Evolutionary conservation across 2,329 filamentous ascomycete genomes (phyloP), one percentile per base, ranked within the genome.

Genomic region (Fusarium tricinctum): DNA sequence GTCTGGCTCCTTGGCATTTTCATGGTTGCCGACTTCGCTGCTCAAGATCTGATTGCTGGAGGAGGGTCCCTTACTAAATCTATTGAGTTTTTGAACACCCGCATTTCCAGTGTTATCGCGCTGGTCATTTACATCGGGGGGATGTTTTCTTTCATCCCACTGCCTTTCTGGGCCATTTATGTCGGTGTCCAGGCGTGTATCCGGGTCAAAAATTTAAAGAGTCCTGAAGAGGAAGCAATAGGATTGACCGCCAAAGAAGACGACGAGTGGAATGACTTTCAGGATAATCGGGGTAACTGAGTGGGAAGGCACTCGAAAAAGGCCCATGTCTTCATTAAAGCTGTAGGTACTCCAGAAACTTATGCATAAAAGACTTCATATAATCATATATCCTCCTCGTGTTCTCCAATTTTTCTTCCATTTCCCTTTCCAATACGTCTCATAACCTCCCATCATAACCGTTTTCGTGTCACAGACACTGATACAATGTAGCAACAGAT

Each of bases 91-190:
- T 20, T 72, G 6, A 23, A 28, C 5, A 33, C 30, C 12, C n/a
- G 45, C 6, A n/a, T 42, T 12, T 32, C 19, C 8, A 52, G 32
- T 4, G 19, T 50, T 7, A 5, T 72, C 14, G 22, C 53, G n/a
- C 46, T 44, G 10, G 28, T 55, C 28, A 2, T 65, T 1, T 45
- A 62, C 19, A 30, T 64, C 9, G 55, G 45, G 3, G 38, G 61
- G 17, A 10, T 60, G 1, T 22, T 65, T 9, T 15, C 50, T 10
- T 58, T 38, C 8, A 42, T 66, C 2, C 28, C 53, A 12, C 40
- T 73, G 26, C 26, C 61, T 22, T 39, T 51, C 6, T 74, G 72
- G 71, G 28, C 63, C 5, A 47, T 66, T 23, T 64, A 59, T 48
- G 57, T 62, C 12, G 70, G 63, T 13, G 40, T 59, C 14, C 49